Base-by-base conservation (phyloP, 2,329 filamentous ascomycete genomes). In the Aspergillus sp. region DNA sequence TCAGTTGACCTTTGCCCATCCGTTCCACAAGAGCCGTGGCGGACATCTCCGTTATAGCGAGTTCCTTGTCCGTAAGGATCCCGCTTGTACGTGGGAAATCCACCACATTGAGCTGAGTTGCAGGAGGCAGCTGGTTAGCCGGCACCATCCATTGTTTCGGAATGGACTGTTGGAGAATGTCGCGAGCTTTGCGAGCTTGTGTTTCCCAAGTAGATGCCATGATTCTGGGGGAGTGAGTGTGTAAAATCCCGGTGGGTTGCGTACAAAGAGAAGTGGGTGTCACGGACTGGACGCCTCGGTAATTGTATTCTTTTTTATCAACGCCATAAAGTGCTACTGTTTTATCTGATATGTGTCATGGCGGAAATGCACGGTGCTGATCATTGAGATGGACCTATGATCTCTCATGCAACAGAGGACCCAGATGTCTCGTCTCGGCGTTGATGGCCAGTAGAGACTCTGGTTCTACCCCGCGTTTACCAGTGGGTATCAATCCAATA, bases 11-110 rank as follows among this genome's bases (percentile, higher is more conserved):
- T 1, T 62, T 46, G 1, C 64, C 64, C 69, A 73, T 73, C 12
- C 64, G 64, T 0, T 35, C 35, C 8, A 73, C 68, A 9, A 73
- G 62, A 15, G 57, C 56, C 0, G 68, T 71, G 6, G 71, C 71
- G 4, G 71, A 70, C 55, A 64, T 64, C 43, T 84, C 80, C 0
- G 84, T 86, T 56, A 86, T 84, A 3, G 64, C 60, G 7, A 85
- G 69, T 62, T 86, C 84, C 9, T 74, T 65, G 11, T 73, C 61
- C 8, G 66, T 78, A 31, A 86, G 69, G 3, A 85, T 64, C 0
- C 82, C 81, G 61, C 80, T 80, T 58, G 73, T 68, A 35, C 73
- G 70, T 3, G 70, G 66, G 33, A 75, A 70, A 19, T 66, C 64
- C 23, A 60, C 52, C 12, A 75, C 70, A 55, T 70, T 66, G 35